Percentiles rank a stretch among this genome's conserved stretches.
Conservation (phyloP, 805 yeast genomes). For the Sugiyamaella floridensis region DNA sequence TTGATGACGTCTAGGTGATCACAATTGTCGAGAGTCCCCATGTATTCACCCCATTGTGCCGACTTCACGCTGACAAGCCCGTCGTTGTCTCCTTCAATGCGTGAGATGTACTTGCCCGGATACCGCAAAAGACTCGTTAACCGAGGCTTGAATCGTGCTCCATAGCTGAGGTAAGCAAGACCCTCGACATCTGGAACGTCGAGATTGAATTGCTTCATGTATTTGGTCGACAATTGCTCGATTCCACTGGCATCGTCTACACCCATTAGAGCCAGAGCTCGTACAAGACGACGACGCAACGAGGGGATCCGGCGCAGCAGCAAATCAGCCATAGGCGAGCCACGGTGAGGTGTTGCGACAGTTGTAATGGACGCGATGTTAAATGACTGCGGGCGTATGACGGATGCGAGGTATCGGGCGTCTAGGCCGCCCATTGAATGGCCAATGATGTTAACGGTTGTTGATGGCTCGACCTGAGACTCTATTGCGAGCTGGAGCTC, state of each 20-base stretch:
- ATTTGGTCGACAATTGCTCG: slow-evolving; percentile 57
- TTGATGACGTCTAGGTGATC: slow-evolving; percentile 86
- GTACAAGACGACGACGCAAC: neutral
- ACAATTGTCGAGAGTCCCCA: slow-evolving; percentile 69
- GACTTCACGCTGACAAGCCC: slow-evolving; percentile 78
- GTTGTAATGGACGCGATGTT: slow-evolving; percentile 74
- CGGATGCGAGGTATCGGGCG: slow-evolving; percentile 64
- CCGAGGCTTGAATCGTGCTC: slow-evolving; percentile 61
- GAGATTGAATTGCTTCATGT: slow-evolving; percentile 49
- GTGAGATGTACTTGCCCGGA: slow-evolving; percentile 58
- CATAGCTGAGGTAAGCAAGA: slow-evolving; percentile 76
- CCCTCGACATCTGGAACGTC: slow-evolving; percentile 46
- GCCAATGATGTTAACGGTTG: slow-evolving; percentile 64
- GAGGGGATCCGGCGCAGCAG: slow-evolving; percentile 33
- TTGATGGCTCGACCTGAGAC: slow-evolving; percentile 16
- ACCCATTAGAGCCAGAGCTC: slow-evolving; percentile 16
- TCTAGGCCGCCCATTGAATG: slow-evolving; percentile 96
- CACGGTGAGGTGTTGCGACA: slow-evolving; percentile 81
- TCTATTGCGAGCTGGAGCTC: slow-evolving; percentile 47
- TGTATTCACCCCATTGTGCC: slow-evolving; percentile 75
- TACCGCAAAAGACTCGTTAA: slow-evolving; percentile 55
- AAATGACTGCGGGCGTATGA: slow-evolving; percentile 41
- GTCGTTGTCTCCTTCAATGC: slow-evolving; percentile 57
- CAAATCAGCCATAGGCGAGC: slow-evolving; percentile 76
- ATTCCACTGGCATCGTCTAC: slow-evolving; percentile 36